Conservation (phyloP, 2,329 filamentous ascomycete genomes). For the Pestalotiopsis sp. region DNA sequence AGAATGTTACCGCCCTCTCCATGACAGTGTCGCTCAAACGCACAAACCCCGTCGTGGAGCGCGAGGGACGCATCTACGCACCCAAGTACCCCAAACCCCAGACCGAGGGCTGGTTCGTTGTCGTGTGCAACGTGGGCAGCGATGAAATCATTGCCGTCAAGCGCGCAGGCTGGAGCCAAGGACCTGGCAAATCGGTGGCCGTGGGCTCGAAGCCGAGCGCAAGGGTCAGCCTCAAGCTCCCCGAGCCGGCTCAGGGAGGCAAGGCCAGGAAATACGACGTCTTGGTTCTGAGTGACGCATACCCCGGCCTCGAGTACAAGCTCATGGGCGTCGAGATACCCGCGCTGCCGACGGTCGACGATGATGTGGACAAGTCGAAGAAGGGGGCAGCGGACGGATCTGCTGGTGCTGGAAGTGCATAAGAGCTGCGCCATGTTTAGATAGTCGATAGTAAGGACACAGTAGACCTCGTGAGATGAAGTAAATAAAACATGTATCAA, state of each 20-base stretch:
- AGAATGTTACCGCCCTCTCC: conserved; percentile 62
- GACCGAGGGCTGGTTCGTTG: conserved; percentile 88
- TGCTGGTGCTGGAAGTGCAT: not conserved
- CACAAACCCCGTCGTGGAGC: conserved; percentile 65
- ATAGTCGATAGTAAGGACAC: too few species aligned
- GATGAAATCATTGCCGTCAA: conserved; percentile 88
- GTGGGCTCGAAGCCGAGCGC: conserved; percentile 52
- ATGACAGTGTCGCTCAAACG: conserved; percentile 68
- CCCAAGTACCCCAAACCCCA: conserved; percentile 93
- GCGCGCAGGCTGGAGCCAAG: conserved; percentile 71
- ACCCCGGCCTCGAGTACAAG: conserved; percentile 71
- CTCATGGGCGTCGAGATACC: conserved; percentile 55
- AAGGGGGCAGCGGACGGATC: conserved; percentile 25
- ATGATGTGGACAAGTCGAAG: conserved; percentile 48
- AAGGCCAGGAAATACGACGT: conserved; percentile 70
- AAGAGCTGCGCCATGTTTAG: not conserved
- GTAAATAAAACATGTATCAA: too few species aligned
- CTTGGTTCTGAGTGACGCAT: conserved; percentile 82
- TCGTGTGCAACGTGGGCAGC: conserved; percentile 67
- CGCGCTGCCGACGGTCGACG: conserved; percentile 48
- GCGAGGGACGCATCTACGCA: conserved; percentile 78
- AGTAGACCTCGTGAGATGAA: too few species aligned
- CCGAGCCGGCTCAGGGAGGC: conserved; percentile 42
- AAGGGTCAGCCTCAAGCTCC: conserved; percentile 63
- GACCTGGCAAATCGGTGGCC: conserved; percentile 31